Evolutionary conservation across 2,329 filamentous ascomycete genomes (phyloP).

Genomic region (Colletotrichum endophyticum): DNA sequence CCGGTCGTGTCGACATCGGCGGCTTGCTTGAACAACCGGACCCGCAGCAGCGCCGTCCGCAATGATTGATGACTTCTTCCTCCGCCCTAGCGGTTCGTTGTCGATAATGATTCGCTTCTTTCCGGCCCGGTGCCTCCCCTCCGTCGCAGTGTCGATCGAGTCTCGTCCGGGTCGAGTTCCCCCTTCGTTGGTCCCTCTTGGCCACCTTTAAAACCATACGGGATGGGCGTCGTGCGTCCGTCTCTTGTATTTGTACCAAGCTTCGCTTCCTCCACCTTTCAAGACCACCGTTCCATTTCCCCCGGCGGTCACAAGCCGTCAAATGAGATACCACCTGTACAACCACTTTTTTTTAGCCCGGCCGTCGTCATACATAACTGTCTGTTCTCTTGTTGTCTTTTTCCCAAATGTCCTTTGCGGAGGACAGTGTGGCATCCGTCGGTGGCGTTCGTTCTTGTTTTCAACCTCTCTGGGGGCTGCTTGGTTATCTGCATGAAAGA

Average conservation of each 20-base stretch:
- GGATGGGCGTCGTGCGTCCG: not conserved
- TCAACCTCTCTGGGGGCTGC: not conserved
- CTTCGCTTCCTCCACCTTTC: not conserved
- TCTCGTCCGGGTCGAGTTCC: not conserved
- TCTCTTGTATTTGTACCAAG: constrained; percentile 8
- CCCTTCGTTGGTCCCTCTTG: not conserved
- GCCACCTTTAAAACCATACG: not conserved
- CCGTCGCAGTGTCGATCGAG: not conserved
- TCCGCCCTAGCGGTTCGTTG: constrained; percentile 8
- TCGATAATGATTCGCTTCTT: constrained; percentile 16
- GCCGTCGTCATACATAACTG: constrained; percentile 6
- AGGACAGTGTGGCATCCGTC: constrained; percentile 1
- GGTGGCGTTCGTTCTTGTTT: not conserved
- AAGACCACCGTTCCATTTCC: constrained; percentile 1
- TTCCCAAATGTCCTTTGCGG: not conserved
- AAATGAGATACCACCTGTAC: constrained; percentile 24
- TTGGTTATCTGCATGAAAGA: constrained; percentile 1
- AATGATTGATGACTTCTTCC: constrained; percentile 23
- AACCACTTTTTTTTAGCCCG: not conserved
- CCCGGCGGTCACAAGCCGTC: constrained; percentile 12
- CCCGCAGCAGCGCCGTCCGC: constrained; percentile 30
- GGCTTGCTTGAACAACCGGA: constrained; percentile 66
- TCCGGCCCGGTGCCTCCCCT: not conserved
- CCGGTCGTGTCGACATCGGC: constrained; percentile 63
- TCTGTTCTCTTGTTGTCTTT: not conserved